phyloP scores from a whole-genome alignment of 192 early-diverging fungal genomes.

The Kickxella alabastrina region DNA sequence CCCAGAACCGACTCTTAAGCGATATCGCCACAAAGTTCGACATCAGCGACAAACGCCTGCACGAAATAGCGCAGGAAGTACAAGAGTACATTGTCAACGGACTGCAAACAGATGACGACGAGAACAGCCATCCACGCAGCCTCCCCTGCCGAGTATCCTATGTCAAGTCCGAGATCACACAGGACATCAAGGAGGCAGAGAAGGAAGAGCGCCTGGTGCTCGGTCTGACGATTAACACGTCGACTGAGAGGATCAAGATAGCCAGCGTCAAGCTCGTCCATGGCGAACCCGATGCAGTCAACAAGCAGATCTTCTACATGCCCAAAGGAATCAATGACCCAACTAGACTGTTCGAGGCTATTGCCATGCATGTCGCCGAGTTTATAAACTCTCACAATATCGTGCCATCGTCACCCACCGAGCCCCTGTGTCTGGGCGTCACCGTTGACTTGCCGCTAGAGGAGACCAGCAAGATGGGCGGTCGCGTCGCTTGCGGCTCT shows the following conservation, averaged over 20 bases:
- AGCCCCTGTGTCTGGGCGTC: slow-evolving; percentile 60
- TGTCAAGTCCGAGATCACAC: slow-evolving; percentile 12
- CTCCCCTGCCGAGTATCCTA: slow-evolving; percentile 25
- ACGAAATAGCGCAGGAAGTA: slow-evolving; percentile 16
- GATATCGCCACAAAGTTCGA: slow-evolving; percentile 21
- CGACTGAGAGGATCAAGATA: slow-evolving; percentile 20
- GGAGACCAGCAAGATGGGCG: slow-evolving; percentile 69
- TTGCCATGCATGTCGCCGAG: slow-evolving; percentile 72
- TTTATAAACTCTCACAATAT: slow-evolving; percentile 59
- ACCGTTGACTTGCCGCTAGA: slow-evolving; percentile 90
- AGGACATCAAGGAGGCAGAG: slow-evolving; percentile 16
- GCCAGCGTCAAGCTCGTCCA: slow-evolving; percentile 28
- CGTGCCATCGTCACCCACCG: neutral
- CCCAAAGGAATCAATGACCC: neutral
- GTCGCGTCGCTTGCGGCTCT: slow-evolving; percentile 47
- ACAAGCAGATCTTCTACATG: slow-evolving; percentile 39
- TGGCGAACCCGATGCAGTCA: slow-evolving; percentile 15
- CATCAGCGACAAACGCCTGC: slow-evolving; percentile 13
- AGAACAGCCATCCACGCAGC: slow-evolving; percentile 1
- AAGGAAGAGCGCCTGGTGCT: neutral
- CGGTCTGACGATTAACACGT: slow-evolving; percentile 35
- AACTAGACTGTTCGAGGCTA: slow-evolving; percentile 57
- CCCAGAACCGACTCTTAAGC: slow-evolving; percentile 26
- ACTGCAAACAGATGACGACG: slow-evolving; percentile 1
- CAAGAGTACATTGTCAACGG: slow-evolving; percentile 13